Evolutionary conservation across 1,284 basidiomycete species (phyloP), one percentile per base, ranked within the genome.

Genomic region (Papiliotrema laurentii): DNA sequence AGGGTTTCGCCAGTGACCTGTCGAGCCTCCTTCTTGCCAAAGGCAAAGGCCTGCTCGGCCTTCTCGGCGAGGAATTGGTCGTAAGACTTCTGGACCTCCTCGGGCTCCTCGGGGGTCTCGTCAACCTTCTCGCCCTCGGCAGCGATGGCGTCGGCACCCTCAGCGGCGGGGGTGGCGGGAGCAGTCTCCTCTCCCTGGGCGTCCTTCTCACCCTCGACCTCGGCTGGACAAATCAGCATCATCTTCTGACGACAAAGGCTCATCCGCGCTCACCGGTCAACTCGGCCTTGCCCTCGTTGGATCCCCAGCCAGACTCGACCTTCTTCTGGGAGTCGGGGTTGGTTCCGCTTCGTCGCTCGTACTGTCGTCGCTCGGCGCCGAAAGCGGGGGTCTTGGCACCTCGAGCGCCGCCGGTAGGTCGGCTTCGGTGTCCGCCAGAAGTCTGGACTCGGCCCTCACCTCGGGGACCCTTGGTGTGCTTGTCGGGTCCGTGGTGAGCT

Each of bases 241-340:
- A 38, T 10, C 19, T 30, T 5, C 11, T n/a, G n/a, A n/a, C n/a
- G n/a, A 33, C 21, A 19, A 21, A 10, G 13, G 16, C 18, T 25
- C 39, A 21, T 6, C 10, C 18, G 24, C 21, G 73, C 51, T 68
- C 75, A 57, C 83, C 87, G 51, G 79, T 82, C 63, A 84, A 76
- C 74, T 94, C 91, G 39, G 78, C 79, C 59, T 78, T 79, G 64
- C 84, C 87, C 64, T 92, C 88, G 62, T 89, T 87, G 52, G 86
- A 87, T 58, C 90, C 90, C 90, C 90, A 96, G 58, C 84, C 86
- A 71, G 90, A 87, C 72, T 87, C 85, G 61, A 92, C 76, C 78
- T 88, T 88, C 82, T 96, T 96, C 63, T 90, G 86, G 38, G 87
- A 85, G 76, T 96, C 91, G 71, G 85, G 49, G 47, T 59, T 57